Conservation (phyloP, 2,329 filamentous ascomycete genomes). For the Aspergillus sp. region DNA sequence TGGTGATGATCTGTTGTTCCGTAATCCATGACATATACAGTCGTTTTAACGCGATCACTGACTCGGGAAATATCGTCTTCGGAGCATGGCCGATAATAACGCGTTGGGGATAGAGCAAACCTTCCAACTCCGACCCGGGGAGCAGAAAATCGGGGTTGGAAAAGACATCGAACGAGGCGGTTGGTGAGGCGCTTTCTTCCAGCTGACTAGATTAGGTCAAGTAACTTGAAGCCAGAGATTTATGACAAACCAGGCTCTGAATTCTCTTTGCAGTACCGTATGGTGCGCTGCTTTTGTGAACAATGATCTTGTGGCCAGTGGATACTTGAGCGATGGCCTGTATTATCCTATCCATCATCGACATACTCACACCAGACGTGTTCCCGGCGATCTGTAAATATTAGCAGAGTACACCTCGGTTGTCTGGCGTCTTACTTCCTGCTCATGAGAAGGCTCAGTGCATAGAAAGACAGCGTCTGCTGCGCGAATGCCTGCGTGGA, state of each 20-base stretch:
- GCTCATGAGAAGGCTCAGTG: conserved; percentile 2
- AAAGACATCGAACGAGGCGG: conserved; percentile 17
- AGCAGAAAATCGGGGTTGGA: conserved; percentile 20
- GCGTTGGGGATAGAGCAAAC: conserved; percentile 14
- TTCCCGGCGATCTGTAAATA: background rate
- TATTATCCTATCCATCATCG: conserved; percentile 8
- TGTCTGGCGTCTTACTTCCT: background rate
- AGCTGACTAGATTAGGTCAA: conserved; percentile 5
- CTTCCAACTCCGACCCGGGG: conserved; percentile 11
- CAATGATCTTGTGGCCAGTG: conserved; percentile 19
- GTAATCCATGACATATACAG: conserved; percentile 17
- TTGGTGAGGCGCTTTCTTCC: conserved; percentile 13
- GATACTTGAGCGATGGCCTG: conserved; percentile 16
- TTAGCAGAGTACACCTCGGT: background rate
- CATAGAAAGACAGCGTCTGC: conserved; percentile 20
- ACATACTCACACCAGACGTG: conserved; percentile 2
- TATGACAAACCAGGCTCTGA: conserved; percentile 13
- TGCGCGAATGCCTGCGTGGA: conserved; percentile 13
- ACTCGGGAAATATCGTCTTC: conserved; percentile 12
- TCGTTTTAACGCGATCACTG: conserved; percentile 13
- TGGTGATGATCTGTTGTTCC: conserved; percentile 18
- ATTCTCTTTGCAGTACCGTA: conserved; percentile 15
- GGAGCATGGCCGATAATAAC: conserved; percentile 21
- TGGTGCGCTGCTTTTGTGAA: conserved; percentile 16
- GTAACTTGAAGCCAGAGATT: background rate